Percentiles rank a stretch among this genome's conserved stretches.
phyloP scores from a whole-genome alignment of 73 alveolate species.

The Stentor coeruleus region DNA sequence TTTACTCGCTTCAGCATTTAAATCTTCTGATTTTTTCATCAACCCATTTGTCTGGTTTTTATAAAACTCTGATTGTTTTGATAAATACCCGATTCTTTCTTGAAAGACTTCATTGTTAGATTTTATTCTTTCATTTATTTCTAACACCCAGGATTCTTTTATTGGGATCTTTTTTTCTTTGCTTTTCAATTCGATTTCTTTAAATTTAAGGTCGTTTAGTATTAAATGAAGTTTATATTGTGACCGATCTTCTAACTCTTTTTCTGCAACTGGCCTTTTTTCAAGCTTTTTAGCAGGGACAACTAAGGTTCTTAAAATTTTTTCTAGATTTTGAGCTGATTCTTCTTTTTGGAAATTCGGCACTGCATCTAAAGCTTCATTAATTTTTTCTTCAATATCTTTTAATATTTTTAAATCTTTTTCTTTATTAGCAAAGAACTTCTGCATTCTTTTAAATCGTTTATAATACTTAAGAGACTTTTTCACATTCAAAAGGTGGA shows the following conservation, averaged over 20 bases:
- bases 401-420: not conserved
- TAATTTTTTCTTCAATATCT: not conserved
- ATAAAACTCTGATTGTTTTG: not conserved
- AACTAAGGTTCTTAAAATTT: not conserved
- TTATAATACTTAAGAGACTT: not conserved
- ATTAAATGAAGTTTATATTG: no score
- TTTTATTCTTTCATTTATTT: not conserved
- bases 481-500: not conserved
- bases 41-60: not conserved
- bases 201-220: no score
- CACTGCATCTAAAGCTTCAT: not conserved
- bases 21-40: not conserved
- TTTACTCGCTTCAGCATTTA: not conserved
- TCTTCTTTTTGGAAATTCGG: not conserved
- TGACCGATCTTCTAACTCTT: not conserved
- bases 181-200: not conserved
- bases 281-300: not conserved
- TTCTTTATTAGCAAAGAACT: not conserved
- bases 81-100: not conserved
- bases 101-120: not conserved
- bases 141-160: not conserved
- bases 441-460: not conserved
- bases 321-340: not conserved
- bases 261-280: not conserved
- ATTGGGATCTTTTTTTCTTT: not conserved